Conservation (phyloP, 169 alveolate genomes). For the Plasmodium billcollinsi region DNA sequence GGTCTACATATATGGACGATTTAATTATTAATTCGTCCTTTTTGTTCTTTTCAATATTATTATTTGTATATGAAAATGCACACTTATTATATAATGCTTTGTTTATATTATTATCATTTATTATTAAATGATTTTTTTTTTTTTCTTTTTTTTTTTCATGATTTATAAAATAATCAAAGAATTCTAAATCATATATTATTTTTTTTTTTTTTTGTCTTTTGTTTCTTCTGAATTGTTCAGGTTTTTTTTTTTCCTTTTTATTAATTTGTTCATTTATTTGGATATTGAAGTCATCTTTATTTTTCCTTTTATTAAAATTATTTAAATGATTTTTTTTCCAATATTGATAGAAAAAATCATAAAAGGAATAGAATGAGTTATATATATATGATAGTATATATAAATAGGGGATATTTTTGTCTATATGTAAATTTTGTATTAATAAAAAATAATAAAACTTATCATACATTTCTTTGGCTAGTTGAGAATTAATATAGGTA, state of each 20-base stretch:
- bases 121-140: conserved; percentile 7
- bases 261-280: background rate
- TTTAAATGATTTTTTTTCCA: conserved; percentile 44
- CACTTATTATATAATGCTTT: too few relatives aligned
- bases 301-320: background rate
- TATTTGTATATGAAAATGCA: too few relatives aligned
- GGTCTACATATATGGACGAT: too few relatives aligned
- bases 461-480: conserved; percentile 28
- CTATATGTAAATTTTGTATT: conserved; percentile 64
- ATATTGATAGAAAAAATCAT: conserved; percentile 61
- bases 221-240: background rate
- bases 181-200: conserved; percentile 34
- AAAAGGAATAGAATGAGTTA: conserved; percentile 52
- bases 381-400: conserved; percentile 42
- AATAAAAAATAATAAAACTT: conserved; percentile 42
- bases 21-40: too few relatives aligned
- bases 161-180: conserved; percentile 53
- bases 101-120: too few relatives aligned
- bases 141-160: conserved; percentile 3
- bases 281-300: background rate
- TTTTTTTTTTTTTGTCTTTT: background rate
- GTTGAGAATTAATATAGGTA: conserved; percentile 20
- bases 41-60: too few relatives aligned
- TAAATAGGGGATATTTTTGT: conserved; percentile 47
- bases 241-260: conserved; percentile 3